A percentile compares a stretch with the other conserved stretches of the same genome.
These are phyloP conservation scores for Chernovozyma sophiae-reginae DNA, from an alignment of 1,139 yeast genomes.

Conservation along the genomic window DNA sequence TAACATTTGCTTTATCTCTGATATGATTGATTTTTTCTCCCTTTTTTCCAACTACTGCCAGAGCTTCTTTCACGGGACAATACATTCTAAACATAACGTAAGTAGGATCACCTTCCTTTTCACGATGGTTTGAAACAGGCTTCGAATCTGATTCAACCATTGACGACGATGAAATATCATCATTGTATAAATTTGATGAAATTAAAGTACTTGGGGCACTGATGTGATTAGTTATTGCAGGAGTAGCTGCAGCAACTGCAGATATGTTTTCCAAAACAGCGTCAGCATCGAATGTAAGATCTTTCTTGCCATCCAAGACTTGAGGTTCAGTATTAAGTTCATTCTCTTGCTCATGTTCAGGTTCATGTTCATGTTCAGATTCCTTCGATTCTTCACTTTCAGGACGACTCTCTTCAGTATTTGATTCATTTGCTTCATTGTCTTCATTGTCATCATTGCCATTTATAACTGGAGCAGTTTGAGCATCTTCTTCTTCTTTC, in stretches of 20 bases:
- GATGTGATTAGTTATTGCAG: background rate
- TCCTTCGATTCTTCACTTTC: slow-evolving; percentile 2
- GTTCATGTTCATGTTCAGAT: slow-evolving; percentile 3
- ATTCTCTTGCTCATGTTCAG: no score
- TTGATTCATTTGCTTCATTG: slow-evolving; percentile 1
- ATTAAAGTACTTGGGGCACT: background rate
- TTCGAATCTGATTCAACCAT: slow-evolving; percentile 2
- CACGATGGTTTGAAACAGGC: slow-evolving; percentile 22
- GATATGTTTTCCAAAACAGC: slow-evolving; percentile 4
- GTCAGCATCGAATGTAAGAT: slow-evolving; percentile 5
- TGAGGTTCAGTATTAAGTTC: background rate
- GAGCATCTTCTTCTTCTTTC: slow-evolving; percentile 36
- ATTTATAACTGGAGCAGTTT: slow-evolving; percentile 37
- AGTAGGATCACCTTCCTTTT: slow-evolving; percentile 49
- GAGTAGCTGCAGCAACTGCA: slow-evolving; percentile 1
- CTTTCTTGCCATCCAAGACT: slow-evolving; percentile 1
- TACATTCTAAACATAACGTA: slow-evolving; percentile 68
- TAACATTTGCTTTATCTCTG: slow-evolving; percentile 61
- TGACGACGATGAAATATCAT: background rate
- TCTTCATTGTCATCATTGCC: slow-evolving; percentile 8
- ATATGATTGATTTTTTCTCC: slow-evolving; percentile 70
- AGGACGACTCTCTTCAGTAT: background rate
- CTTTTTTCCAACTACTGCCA: slow-evolving; percentile 69
- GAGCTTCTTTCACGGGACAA: slow-evolving; percentile 76
- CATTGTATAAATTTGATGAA: background rate